Base-by-base conservation (phyloP, 257 asterid genomes). In the Scutellaria baicalensis region DNA sequence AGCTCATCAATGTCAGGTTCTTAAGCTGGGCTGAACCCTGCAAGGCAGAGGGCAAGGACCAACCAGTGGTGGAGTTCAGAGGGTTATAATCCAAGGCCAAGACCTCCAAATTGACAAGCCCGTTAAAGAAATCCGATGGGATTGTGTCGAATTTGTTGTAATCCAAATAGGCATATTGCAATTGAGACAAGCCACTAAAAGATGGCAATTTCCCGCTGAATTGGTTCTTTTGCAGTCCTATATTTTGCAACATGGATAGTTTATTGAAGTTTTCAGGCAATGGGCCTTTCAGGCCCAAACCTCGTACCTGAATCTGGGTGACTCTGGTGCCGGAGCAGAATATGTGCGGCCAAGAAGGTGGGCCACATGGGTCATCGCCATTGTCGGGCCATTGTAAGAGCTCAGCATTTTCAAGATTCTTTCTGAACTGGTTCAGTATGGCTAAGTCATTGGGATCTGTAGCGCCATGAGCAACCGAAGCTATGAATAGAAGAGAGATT, bases 301-400 rank as follows among this genome's bases (percentile, higher is more conserved):
- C 86, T 60, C 68, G 78, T n/a, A 85, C 98, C 79, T 92, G 96
- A 88, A 92, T 88, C 83, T 92, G 98, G 4, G 89, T 40, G 36
- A 92, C 92, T 40, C 96, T 76, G 69, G 57, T 67, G 14, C 73
- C 84, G 9, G 75, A 33, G 50, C 98, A 92, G 60, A 33, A 87
- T 1, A 92, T 45, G 78, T 89, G 91, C 0, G 85, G 88, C 98
- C 97, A 92, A 6, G 69, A 71, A 17, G 96, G 95, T 40, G 96
- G 84, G 8, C 96, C 97, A 68, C 98, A 89, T 1, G 98, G 96
- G 83, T 92, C 93, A 56, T 74, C 82, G 65, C 89, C 81, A 68
- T 71, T 77, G 36, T 69, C 80, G 18, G 96, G 95, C 98, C 97
- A 92, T 3, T 81, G 70, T 72, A 92, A 63, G 9, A 92, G 88